Conservation (phyloP, 192 early-diverging fungal genomes). For the Gigaspora rosea region DNA sequence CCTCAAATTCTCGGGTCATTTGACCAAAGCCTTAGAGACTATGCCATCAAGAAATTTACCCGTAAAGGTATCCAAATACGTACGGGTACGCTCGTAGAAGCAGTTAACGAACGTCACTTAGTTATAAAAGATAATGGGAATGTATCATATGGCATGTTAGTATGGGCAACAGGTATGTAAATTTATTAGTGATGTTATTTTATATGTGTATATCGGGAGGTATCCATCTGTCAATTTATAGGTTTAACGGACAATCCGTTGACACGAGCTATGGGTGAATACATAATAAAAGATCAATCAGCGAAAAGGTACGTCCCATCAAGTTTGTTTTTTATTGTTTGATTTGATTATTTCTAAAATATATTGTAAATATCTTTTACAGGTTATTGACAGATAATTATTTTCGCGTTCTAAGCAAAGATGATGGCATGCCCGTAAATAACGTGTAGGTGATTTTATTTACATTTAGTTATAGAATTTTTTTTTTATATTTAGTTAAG, state of each 20-base stretch:
- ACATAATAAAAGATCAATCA: constrained; percentile 40
- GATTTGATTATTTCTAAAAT: neutral
- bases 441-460: constrained; percentile 49
- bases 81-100: constrained; percentile 61
- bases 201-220: neutral
- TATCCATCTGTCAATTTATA: constrained; percentile 58
- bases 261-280: constrained; percentile 49
- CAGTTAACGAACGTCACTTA: constrained; percentile 59
- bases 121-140: constrained; percentile 52
- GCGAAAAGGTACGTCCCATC: constrained; percentile 30
- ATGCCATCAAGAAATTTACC: constrained; percentile 72
- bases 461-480: too few species aligned
- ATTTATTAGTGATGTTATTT: neutral
- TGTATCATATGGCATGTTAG: constrained; percentile 62
- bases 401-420: constrained; percentile 70
- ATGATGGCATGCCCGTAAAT: constrained; percentile 51
- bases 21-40: constrained; percentile 70
- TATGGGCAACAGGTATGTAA: constrained; percentile 84
- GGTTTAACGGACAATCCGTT: constrained; percentile 67
- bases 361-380: constrained; percentile 1
- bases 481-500: neutral
- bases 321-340: neutral
- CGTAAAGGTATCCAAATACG: constrained; percentile 77
- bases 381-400: constrained; percentile 76
- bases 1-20: constrained; percentile 77